phyloP scores from a whole-genome alignment of 805 yeast genomes.

The Zygosaccharomyces bailii region DNA sequence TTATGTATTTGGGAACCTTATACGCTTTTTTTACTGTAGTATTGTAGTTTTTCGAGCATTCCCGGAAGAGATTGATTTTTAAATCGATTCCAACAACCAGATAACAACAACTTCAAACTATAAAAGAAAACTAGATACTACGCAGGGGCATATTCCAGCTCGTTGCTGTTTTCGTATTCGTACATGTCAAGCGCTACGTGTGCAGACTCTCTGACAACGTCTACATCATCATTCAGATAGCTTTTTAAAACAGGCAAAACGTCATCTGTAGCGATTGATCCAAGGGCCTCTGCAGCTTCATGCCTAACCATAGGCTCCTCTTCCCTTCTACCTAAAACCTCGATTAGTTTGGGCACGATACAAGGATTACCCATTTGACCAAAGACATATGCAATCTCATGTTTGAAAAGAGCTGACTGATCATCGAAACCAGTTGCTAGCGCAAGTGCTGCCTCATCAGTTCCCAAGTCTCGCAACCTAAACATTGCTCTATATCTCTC shows the following conservation, averaged over 20 bases:
- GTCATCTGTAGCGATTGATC: slow-evolving; percentile 94
- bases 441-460: slow-evolving; percentile 89
- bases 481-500: slow-evolving; percentile 98
- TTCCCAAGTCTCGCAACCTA: slow-evolving; percentile 90
- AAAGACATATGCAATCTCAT: slow-evolving; percentile 96
- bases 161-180: slow-evolving; percentile 84
- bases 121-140: slow-evolving; percentile 8
- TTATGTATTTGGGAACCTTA: neutral
- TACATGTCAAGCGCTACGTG: slow-evolving; percentile 97
- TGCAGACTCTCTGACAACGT: slow-evolving; percentile 94
- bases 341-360: slow-evolving; percentile 80
- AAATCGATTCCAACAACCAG: slow-evolving; percentile 1
- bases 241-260: slow-evolving; percentile 82
- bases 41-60: no score
- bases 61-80: neutral
- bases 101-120: slow-evolving; percentile 3
- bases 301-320: slow-evolving; percentile 99
- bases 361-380: slow-evolving; percentile 96
- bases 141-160: slow-evolving; percentile 63
- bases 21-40: no score
- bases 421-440: slow-evolving; percentile 87
- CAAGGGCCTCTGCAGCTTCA: slow-evolving; percentile 98
- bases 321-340: slow-evolving; percentile 66
- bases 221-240: slow-evolving; percentile 75
- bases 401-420: slow-evolving; percentile 90